phyloP scores from a whole-genome alignment of 2,329 filamentous ascomycete genomes.

The Scytalidium lignicola region DNA sequence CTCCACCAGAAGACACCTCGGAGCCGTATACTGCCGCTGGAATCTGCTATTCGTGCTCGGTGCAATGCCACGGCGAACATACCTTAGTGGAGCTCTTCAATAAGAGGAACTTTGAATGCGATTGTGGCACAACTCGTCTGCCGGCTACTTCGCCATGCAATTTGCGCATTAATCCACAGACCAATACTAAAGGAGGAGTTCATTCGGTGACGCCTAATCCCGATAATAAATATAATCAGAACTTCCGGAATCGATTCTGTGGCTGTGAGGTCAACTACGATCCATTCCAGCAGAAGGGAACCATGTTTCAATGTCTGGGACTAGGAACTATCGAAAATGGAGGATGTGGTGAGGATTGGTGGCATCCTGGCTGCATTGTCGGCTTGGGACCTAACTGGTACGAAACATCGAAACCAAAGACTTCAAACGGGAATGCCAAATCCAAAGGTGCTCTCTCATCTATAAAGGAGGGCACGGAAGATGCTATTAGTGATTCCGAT shows the following conservation, averaged over 20 bases:
- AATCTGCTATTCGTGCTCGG: conserved; percentile 94
- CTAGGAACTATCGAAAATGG: conserved; percentile 74
- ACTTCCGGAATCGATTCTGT: conserved; percentile 90
- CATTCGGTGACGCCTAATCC: conserved; percentile 67
- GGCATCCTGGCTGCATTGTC: conserved; percentile 87
- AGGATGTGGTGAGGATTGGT: conserved; percentile 97
- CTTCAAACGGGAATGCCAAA: conserved; percentile 25
- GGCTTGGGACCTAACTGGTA: conserved; percentile 72
- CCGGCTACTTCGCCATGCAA: conserved; percentile 63
- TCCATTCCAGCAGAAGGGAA: conserved; percentile 82
- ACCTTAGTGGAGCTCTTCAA: conserved; percentile 91
- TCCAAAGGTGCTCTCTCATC: conserved; percentile 35
- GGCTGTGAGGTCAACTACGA: conserved; percentile 86
- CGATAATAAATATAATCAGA: conserved; percentile 89
- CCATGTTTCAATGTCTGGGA: conserved; percentile 96
- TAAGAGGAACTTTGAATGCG: conserved; percentile 93
- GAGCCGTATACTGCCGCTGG: conserved; percentile 70
- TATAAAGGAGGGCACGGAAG: conserved; percentile 45
- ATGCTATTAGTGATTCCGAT: conserved; percentile 17
- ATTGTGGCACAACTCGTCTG: conserved; percentile 85
- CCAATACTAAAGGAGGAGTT: conserved; percentile 71
- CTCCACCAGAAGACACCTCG: conserved; percentile 58
- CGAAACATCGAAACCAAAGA: conserved; percentile 42
- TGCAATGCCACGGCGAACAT: conserved; percentile 95
- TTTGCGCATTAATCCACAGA: conserved; percentile 66